Evolutionary conservation across 2,329 filamentous ascomycete genomes (phyloP), one percentile per base, ranked within the genome.

Genomic region (Cadophora luteo-olivacea): DNA sequence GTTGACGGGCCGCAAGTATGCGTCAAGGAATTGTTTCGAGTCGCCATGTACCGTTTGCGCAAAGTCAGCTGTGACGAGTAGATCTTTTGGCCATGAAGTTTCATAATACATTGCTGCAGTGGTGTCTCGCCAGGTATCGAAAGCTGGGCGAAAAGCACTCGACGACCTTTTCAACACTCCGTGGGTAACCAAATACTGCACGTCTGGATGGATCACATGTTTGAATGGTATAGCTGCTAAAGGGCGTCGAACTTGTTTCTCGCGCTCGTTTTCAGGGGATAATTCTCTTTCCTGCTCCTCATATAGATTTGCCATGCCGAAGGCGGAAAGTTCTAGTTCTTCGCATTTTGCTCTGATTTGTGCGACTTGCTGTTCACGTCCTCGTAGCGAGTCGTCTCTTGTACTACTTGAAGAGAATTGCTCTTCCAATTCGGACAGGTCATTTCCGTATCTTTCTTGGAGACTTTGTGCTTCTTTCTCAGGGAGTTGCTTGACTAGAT

Each of bases 231-330:
- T 41, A 0, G 81, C 80, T 0, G 77, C 66, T 0, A 76, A 72
- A 0, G 88, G 85, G 1, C 79, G 80, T 71, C 91, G 80, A 0
- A 87, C 72, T 61, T 91, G 79, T 0, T 82, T 80, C 73, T 92
- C 87, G 48, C 84, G 79, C 71, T 92, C 87, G 0, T 86, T 83
- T 70, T 93, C 90, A 0, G 87, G 88, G 0, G 86, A 82, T 0
- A 93, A 80, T 69, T 93, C 91, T 0, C 90, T 83, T 75, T 93
- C 90, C 71, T 92, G 89, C 67, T 93, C 90, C 73, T 92, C 89
- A 3, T 86, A 80, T 0, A 91, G 77, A 0, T 79, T 49, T 22
- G 45, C 45, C 45, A 49, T 49, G n/a, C 77, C 0, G 80, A 79
- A 0, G 80, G 73, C 1, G 76, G 70, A 36, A 82, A 73, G 71